Conservation (phyloP, 768 basidiomycete species). For the Amylocystis lapponica region DNA sequence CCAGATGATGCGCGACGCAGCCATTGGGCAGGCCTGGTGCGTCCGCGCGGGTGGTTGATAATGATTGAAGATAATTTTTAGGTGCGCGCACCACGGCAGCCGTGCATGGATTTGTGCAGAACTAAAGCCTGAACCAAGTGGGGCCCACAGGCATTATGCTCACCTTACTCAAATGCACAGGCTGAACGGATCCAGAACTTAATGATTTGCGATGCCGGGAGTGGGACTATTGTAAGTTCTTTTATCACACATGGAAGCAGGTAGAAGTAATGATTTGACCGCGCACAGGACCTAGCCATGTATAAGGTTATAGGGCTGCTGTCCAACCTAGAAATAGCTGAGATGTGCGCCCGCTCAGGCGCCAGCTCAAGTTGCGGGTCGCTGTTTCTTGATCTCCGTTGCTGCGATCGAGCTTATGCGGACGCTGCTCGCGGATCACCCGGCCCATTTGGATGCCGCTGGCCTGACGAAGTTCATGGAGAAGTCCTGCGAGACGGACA, state of each 20-base stretch:
- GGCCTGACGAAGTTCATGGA: conserved; percentile 87
- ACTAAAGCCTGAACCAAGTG: conserved; percentile 52
- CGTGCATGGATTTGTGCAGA: not conserved
- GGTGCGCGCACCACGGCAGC: conserved; percentile 41
- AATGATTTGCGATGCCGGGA: conserved; percentile 86
- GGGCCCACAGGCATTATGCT: conserved; percentile 88
- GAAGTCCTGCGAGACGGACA: conserved; percentile 85
- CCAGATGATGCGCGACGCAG: conserved; percentile 81
- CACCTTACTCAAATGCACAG: conserved; percentile 76
- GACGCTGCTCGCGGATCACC: conserved; percentile 75
- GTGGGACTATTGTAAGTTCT: conserved; percentile 63
- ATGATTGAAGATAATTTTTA: conserved; percentile 84
- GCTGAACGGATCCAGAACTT: conserved; percentile 79
- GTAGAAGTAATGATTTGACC: no score
- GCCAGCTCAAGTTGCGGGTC: conserved; percentile 87
- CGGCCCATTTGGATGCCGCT: conserved; percentile 75
- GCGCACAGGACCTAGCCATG: conserved; percentile 36
- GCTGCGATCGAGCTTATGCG: conserved; percentile 77
- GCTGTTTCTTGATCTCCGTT: conserved; percentile 82
- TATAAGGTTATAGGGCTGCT: conserved; percentile 74
- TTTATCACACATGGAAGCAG: not conserved
- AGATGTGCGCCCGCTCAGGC: conserved; percentile 83
- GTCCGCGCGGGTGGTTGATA: conserved; percentile 65
- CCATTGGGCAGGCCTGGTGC: conserved; percentile 78
- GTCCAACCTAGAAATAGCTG: conserved; percentile 82